Percentiles rank a stretch among this genome's conserved stretches.
These are phyloP conservation scores for Phalaenopsis equestris DNA, from an alignment of 106 monocot genomes.

Conservation along the genomic window DNA sequence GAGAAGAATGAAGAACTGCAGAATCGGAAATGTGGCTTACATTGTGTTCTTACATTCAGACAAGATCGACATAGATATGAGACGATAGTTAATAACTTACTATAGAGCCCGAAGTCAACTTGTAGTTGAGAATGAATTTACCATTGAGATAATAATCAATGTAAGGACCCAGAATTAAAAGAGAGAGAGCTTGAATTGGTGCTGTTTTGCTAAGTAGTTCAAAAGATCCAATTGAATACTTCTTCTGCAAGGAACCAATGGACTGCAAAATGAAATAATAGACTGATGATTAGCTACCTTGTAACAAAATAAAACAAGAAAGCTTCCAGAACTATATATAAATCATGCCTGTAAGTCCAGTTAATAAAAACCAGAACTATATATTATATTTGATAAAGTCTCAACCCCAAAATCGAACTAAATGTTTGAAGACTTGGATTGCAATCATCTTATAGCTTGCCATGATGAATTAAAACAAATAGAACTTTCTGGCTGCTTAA, in stretches of 20 bases:
- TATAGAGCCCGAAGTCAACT: conserved; percentile 29
- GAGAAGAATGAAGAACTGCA: conserved; percentile 23
- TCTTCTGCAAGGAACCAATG: conserved; percentile 69
- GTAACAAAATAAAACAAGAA: neutral
- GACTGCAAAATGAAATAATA: conserved; percentile 23
- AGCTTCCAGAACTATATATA: too few relatives aligned
- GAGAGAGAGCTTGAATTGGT: conserved; percentile 75
- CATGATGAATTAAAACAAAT: too few relatives aligned
- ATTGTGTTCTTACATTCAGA: neutral
- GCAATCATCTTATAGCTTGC: too few relatives aligned
- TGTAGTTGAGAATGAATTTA: conserved; percentile 30
- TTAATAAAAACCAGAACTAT: too few relatives aligned
- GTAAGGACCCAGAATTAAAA: conserved; percentile 50
- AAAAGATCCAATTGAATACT: conserved; percentile 66
- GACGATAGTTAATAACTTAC: too few relatives aligned
- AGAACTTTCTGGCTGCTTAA: too few relatives aligned
- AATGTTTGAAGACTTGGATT: too few relatives aligned
- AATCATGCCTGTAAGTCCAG: too few relatives aligned
- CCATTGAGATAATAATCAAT: conserved; percentile 65
- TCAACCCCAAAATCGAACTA: too few relatives aligned
- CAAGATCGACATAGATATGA: neutral
- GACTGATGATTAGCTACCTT: neutral
- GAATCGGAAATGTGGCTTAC: neutral
- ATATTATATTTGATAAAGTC: too few relatives aligned
- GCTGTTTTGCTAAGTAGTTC: conserved; percentile 84